These are phyloP conservation scores for Thymus quinquecostatus DNA, from an alignment of 257 asterid genomes.

Conservation along the genomic window DNA sequence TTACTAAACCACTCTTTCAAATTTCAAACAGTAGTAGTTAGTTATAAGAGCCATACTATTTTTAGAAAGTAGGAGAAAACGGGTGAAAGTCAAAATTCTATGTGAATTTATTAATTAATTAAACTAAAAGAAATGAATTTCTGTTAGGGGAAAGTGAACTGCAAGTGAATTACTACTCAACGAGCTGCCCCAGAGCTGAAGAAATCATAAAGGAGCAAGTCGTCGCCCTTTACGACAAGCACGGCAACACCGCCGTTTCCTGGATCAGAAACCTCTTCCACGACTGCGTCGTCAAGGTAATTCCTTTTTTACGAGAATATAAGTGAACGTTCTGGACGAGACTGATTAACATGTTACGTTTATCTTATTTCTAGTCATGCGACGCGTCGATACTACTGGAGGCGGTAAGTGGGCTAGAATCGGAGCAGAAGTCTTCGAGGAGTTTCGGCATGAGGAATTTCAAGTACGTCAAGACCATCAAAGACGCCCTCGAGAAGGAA, in stretches of 20 bases:
- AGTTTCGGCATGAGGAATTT: slow-evolving; percentile 83
- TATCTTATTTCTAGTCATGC: too few species aligned
- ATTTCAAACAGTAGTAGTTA: too few species aligned
- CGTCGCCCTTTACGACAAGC: slow-evolving; percentile 48
- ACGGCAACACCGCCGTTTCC: slow-evolving; percentile 74
- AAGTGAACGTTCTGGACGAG: too few species aligned
- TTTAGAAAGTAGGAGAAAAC: too few species aligned
- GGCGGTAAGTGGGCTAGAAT: slow-evolving; percentile 40
- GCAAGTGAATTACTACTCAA: slow-evolving; percentile 60
- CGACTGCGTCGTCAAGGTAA: slow-evolving; percentile 75
- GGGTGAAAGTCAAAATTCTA: too few species aligned
- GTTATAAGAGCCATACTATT: too few species aligned
- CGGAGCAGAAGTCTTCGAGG: slow-evolving; percentile 61
- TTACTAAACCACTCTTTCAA: too few species aligned
- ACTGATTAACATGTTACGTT: too few species aligned
- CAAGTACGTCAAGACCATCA: slow-evolving; percentile 60
- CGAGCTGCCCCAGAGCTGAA: slow-evolving; percentile 80
- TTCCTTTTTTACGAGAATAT: too few species aligned
- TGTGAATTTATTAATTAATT: too few species aligned
- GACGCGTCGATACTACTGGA: slow-evolving; percentile 85
- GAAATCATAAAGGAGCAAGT: slow-evolving; percentile 71
- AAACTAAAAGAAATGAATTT: too few species aligned
- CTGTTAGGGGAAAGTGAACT: slow-evolving; percentile 59
- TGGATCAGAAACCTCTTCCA: slow-evolving; percentile 89
- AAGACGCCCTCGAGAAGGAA: slow-evolving; percentile 61